A percentile compares a stretch with the other conserved stretches of the same genome.
These are phyloP conservation scores for Huntiella decipiens DNA, from an alignment of 2,329 filamentous ascomycete species.

Conservation along the genomic window DNA sequence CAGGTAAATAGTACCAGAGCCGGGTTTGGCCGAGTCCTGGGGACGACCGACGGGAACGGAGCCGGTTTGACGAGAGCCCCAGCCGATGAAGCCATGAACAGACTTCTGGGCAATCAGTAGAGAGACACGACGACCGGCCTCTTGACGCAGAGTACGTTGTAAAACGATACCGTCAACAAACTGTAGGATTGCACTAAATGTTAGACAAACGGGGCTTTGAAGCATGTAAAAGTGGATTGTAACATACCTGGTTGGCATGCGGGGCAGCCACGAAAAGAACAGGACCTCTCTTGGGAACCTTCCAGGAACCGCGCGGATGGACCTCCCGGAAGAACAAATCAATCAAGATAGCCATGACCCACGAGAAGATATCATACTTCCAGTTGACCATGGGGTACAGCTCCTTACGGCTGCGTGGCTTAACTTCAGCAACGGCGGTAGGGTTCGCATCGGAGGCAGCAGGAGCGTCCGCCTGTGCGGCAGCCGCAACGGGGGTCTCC, in stretches of 20 bases:
- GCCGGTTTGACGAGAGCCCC: constrained; percentile 65
- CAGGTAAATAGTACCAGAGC: constrained; percentile 64
- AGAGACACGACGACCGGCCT: constrained; percentile 73
- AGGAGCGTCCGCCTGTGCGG: background rate
- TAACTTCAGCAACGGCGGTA: background rate
- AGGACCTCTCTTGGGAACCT: constrained; percentile 71
- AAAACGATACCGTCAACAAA: constrained; percentile 92
- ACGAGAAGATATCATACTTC: constrained; percentile 62
- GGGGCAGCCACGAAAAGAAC: constrained; percentile 92
- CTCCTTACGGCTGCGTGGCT: constrained; percentile 24
- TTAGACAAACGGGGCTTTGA: background rate
- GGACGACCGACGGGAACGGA: constrained; percentile 86
- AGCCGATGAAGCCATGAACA: constrained; percentile 82
- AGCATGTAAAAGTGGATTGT: background rate
- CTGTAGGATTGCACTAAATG: constrained; percentile 23
- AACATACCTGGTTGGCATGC: constrained; percentile 75
- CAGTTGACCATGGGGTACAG: constrained; percentile 51
- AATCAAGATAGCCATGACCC: constrained; percentile 61
- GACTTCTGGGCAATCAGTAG: constrained; percentile 93
- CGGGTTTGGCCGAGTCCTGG: constrained; percentile 70
- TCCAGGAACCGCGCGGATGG: constrained; percentile 86
- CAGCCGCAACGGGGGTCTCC: background rate
- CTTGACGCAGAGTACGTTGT: constrained; percentile 72
- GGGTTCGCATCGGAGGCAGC: background rate
- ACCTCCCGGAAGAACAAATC: constrained; percentile 98